Percentiles rank a stretch among this genome's conserved stretches.
These are phyloP conservation scores for Colletotrichum brevisporum DNA, from an alignment of 2,329 filamentous ascomycete genomes.

Conservation along the genomic window DNA sequence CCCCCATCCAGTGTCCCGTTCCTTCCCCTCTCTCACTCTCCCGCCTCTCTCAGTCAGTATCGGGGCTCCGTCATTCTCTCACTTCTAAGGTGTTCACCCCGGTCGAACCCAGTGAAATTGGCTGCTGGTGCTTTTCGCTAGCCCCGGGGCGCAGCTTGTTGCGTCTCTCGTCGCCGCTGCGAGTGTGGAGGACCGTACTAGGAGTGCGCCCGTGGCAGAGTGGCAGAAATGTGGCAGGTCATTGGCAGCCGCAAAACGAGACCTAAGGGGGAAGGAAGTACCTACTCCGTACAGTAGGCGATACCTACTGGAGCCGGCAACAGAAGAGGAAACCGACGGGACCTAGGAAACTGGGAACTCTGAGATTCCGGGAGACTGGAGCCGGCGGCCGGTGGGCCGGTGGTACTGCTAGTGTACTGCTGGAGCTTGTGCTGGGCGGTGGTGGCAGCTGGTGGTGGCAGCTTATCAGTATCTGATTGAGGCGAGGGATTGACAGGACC, in stretches of 20 bases:
- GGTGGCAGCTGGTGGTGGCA: constrained; percentile 3
- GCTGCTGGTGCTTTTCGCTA: constrained; percentile 30
- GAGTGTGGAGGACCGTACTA: background rate
- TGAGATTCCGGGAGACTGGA: no score
- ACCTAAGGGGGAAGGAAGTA: background rate
- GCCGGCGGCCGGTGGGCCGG: no score
- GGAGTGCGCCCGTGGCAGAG: background rate
- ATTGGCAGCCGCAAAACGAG: background rate
- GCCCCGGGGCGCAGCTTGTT: constrained; percentile 28
- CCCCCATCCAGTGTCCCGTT: background rate
- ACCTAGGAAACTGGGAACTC: no score
- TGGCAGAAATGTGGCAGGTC: background rate
- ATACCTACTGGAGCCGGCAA: no score
- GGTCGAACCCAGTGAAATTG: constrained; percentile 28
- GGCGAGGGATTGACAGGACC: constrained; percentile 29
- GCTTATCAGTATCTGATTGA: constrained; percentile 20
- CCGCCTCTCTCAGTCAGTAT: no score
- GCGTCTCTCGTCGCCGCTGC: background rate
- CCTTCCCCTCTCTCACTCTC: constrained; percentile 10
- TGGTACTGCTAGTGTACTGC: no score
- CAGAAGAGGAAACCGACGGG: no score
- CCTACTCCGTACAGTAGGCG: background rate
- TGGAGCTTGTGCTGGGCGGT: no score
- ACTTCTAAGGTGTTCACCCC: constrained; percentile 1
- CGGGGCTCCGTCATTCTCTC: no score